Evolutionary conservation across 2,329 filamentous ascomycete species (phyloP).

Genomic region (Dothideomycetes sp.): DNA sequence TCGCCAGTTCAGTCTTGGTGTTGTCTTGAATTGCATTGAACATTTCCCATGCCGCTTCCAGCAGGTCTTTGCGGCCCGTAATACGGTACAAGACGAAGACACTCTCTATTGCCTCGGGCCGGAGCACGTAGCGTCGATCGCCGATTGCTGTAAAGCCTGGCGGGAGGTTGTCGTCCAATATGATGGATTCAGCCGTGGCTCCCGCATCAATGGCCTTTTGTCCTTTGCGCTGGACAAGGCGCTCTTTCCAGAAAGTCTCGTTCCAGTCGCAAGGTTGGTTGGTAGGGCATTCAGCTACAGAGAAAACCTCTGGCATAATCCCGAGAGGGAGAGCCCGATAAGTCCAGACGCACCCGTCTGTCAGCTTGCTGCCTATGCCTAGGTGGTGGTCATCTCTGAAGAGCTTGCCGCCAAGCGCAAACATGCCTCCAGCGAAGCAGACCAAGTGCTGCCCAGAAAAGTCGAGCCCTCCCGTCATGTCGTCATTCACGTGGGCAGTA

Average conservation of each 20-base stretch:
- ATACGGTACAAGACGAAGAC: conserved; percentile 51
- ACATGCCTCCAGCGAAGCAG: conserved; percentile 53
- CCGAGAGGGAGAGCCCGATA: conserved; percentile 46
- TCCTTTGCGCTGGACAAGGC: conserved; percentile 13
- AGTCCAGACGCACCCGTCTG: conserved; percentile 52
- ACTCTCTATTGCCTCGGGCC: conserved; percentile 50
- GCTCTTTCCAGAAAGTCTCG: conserved; percentile 38
- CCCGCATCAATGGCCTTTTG: conserved; percentile 14
- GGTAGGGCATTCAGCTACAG: conserved; percentile 38
- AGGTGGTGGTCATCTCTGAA: conserved; percentile 45
- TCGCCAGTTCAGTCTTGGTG: conserved; percentile 33
- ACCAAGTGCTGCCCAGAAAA: conserved; percentile 47
- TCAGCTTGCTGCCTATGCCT: conserved; percentile 44
- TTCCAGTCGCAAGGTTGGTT: conserved; percentile 40
- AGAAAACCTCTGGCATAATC: conserved; percentile 51
- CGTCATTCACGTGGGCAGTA: conserved; percentile 24
- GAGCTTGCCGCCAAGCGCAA: conserved; percentile 47
- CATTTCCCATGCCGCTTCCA: conserved; percentile 39
- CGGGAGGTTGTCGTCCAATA: conserved; percentile 26
- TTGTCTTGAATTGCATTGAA: conserved; percentile 32
- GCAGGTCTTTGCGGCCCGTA: conserved; percentile 40
- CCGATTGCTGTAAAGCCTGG: conserved; percentile 32
- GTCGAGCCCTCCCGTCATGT: conserved; percentile 21
- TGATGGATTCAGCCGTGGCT: conserved; percentile 21
- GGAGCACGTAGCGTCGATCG: conserved; percentile 35